These are phyloP conservation scores for Boletus rubroflammeus DNA, from an alignment of 768 basidiomycete genomes.

Conservation along the genomic window DNA sequence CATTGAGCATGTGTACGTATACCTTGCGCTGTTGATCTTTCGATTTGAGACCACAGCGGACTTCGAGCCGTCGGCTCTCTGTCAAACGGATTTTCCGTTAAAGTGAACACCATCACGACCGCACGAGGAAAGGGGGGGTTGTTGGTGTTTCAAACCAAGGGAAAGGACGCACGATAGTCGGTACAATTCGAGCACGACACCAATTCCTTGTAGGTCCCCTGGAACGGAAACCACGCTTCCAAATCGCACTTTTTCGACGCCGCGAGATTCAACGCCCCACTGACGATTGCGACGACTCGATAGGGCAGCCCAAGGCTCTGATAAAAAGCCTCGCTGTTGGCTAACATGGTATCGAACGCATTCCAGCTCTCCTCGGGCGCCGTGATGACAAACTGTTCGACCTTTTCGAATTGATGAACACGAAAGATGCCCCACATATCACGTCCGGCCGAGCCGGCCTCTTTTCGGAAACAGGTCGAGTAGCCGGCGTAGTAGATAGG, in stretches of 20 bases:
- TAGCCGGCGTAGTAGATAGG: conserved; percentile 87
- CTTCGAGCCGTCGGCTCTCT: conserved; percentile 93
- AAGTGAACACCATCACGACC: background rate
- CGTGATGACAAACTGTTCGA: conserved; percentile 96
- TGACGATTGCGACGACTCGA: conserved; percentile 90
- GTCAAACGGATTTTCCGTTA: background rate
- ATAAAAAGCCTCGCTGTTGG: conserved; percentile 90
- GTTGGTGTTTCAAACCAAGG: background rate
- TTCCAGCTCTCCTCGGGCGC: conserved; percentile 93
- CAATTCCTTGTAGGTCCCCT: conserved; percentile 92
- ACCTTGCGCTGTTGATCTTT: conserved; percentile 89
- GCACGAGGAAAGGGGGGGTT: background rate
- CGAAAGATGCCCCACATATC: conserved; percentile 99
- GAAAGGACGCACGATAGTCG: conserved; percentile 81
- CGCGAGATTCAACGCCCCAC: conserved; percentile 93
- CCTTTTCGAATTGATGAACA: conserved; percentile 99
- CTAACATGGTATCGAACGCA: conserved; percentile 89
- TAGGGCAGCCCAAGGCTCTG: conserved; percentile 92
- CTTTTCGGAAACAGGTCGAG: conserved; percentile 98
- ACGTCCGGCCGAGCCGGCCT: conserved; percentile 94
- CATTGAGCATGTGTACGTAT: conserved; percentile 99
- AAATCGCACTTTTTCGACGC: conserved; percentile 97
- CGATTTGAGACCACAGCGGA: conserved; percentile 87
- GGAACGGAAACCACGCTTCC: conserved; percentile 99
- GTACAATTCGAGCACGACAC: conserved; percentile 99